Percentiles rank a stretch among this genome's conserved stretches.
phyloP scores from a whole-genome alignment of 139 green algal species.

The Micromonas pusilla region DNA sequence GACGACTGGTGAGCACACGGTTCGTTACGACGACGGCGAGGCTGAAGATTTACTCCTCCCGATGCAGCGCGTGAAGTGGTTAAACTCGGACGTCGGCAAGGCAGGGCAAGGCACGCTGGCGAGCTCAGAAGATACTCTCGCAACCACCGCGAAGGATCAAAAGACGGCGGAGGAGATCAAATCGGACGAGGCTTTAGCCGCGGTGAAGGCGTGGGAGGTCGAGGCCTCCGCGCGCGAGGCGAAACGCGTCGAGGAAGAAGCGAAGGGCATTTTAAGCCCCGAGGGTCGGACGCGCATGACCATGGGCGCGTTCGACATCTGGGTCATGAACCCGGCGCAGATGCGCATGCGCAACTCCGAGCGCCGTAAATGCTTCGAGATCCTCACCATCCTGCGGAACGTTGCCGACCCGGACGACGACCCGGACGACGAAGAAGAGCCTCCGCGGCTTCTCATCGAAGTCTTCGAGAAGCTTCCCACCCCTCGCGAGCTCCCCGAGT shows the following conservation, averaged over 20 bases:
- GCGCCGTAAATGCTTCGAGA: slow-evolving; percentile 19
- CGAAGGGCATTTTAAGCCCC: not conserved
- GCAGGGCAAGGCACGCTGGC: not conserved
- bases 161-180: not conserved
- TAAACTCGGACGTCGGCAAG: not conserved
- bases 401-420: not conserved
- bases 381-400: slow-evolving; percentile 1
- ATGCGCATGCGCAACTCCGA: not conserved
- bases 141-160: not conserved
- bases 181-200: not conserved
- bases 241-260: not conserved
- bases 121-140: not conserved
- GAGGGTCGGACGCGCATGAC: not conserved
- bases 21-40: not conserved
- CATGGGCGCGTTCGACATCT: slow-evolving; percentile 9
- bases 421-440: not conserved
- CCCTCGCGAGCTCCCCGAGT: not conserved
- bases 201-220: not conserved
- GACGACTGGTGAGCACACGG: not conserved
- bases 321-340: not conserved
- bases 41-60: not conserved
- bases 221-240: not conserved
- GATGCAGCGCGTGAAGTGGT: slow-evolving; percentile 13
- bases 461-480: slow-evolving; percentile 21
- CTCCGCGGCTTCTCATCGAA: not conserved